Base-by-base conservation (phyloP, 441 rosid genomes). In the Pelargonium cotyledonis region DNA sequence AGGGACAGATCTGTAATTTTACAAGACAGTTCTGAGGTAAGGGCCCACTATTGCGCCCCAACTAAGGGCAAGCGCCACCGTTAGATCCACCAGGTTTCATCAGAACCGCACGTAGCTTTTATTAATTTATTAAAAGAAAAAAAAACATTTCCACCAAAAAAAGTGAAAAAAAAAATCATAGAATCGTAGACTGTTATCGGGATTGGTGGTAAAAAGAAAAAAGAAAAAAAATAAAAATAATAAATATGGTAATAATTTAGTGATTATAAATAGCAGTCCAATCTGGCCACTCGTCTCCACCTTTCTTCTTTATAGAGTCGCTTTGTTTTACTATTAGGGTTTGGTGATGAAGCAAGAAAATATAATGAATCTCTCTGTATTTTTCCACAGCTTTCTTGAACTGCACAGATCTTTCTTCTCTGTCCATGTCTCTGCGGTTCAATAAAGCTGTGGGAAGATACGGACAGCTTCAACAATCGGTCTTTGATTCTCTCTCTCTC, bases 361-460 rank as follows among this genome's bases (percentile, higher is more conserved):
- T 35, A 41, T 18, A 35, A 49, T 89, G 98, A 69, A 70, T 67
- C 90, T 92, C 82, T 87, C 79, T 83, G 88, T 90, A 85, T 87
- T 88, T 81, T 90, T 92, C 98, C 98, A 92, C 98, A 92, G 98
- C 98, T 92, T 92, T 92, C 98, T 92, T 92, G 98, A 92, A 92
- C 98, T 87, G 98, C 91, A 75, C 70, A 1, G 31, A 26, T 26
- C 31, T 26, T 26, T 26, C 31, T 26, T 26, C 31, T 26, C 31
- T 26, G 31, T 26, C 3, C 31, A 35, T 35, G 38, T 35, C 38
- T 35, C 38, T 80, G 95, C 93, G 80, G 98, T 94, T 94, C 98
- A 91, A 89, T 83, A 86, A 87, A 89, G 98, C 96, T 94, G 98
- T 94, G 98, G 98, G 95, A 94, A 86, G 96, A 89, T 84, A 94